Percentiles rank a stretch among this genome's conserved stretches.
Conservation (phyloP, 257 asterid genomes). For the Scutellaria minor region DNA sequence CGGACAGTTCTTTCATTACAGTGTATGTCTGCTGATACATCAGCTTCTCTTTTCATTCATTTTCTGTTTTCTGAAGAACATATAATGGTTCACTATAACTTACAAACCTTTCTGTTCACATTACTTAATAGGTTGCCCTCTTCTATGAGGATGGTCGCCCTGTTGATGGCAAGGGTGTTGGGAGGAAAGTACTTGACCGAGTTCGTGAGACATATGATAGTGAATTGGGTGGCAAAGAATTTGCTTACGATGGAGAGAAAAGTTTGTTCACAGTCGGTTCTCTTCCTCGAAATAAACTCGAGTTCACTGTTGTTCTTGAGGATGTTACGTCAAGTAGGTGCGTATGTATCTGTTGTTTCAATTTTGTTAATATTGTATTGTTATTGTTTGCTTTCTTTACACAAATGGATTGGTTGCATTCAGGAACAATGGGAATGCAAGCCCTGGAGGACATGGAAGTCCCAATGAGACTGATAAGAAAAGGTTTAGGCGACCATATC, state of each 20-base stretch:
- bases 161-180: constrained; percentile 91
- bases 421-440: constrained; percentile 76
- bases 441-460: constrained; percentile 69
- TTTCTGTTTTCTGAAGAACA: not conserved
- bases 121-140: constrained; percentile 71
- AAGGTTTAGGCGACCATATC: constrained; percentile 69
- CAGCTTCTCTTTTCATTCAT: not conserved
- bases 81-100: not conserved
- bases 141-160: constrained; percentile 92
- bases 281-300: constrained; percentile 81
- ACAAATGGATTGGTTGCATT: constrained; percentile 2
- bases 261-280: constrained; percentile 89
- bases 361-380: not conserved
- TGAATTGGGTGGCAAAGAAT: constrained; percentile 76
- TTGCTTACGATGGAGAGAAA: constrained; percentile 94
- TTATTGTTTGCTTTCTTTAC: constrained; percentile 2
- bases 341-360: constrained; percentile 7
- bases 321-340: constrained; percentile 76
- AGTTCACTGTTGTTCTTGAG: constrained; percentile 87
- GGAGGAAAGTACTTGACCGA: constrained; percentile 83
- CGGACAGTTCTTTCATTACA: constrained; percentile 84
- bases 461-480: constrained; percentile 67
- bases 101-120: not conserved
- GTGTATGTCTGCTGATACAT: constrained; percentile 53
- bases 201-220: constrained; percentile 75